A percentile compares a stretch with the other conserved stretches of the same genome.
These are phyloP conservation scores for Nasturtium officinale DNA, from an alignment of 345 rosid species.

Conservation along the genomic window DNA sequence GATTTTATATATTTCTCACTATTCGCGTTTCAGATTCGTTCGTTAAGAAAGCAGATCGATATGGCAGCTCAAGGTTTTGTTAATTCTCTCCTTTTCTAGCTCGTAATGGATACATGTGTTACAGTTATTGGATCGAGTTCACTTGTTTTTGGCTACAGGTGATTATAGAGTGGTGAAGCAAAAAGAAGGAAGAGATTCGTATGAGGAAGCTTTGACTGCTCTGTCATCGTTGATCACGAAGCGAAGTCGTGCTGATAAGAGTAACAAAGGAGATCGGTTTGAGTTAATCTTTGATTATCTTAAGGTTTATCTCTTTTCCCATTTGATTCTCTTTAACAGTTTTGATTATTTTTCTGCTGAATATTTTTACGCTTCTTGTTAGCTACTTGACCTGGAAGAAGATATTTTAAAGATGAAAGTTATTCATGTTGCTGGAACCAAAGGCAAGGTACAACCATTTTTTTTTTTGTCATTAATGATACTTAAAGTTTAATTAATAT, in stretches of 20 bases:
- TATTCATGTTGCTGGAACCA: constrained; percentile 96
- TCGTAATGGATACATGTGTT: not conserved
- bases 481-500: not conserved
- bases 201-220: constrained; percentile 80
- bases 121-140: constrained; percentile 25
- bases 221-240: constrained; percentile 84
- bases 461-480: not conserved
- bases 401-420: constrained; percentile 76
- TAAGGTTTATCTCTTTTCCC: constrained; percentile 58
- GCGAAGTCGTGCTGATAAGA: constrained; percentile 86
- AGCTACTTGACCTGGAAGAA: constrained; percentile 86
- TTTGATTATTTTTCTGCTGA: not conserved
- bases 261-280: constrained; percentile 79
- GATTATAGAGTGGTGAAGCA: constrained; percentile 42
- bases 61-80: constrained; percentile 37
- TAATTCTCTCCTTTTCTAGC: not conserved
- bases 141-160: constrained; percentile 34
- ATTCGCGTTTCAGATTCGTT: constrained; percentile 38
- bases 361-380: not conserved
- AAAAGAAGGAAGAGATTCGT: constrained; percentile 39
- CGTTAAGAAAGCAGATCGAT: constrained; percentile 38
- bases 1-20: not conserved
- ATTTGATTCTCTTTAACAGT: not conserved
- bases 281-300: constrained; percentile 85
- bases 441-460: constrained; percentile 74